These are phyloP conservation scores for Metschnikowia henanensis DNA, from an alignment of 805 yeast species.

Conservation along the genomic window DNA sequence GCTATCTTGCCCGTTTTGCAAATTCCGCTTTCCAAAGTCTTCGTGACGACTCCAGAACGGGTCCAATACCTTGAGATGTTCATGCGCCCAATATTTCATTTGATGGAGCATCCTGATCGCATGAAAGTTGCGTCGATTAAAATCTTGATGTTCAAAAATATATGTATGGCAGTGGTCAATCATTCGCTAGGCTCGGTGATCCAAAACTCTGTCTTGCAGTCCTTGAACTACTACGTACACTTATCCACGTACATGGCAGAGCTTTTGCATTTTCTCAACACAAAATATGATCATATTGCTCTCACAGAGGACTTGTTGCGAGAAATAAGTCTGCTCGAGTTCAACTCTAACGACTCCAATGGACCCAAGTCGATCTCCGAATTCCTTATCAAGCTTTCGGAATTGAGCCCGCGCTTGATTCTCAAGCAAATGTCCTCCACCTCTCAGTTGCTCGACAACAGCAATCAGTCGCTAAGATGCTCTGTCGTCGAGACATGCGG, in stretches of 20 bases:
- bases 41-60: constrained; percentile 80
- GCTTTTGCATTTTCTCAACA: constrained; percentile 58
- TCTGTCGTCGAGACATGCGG: constrained; percentile 93
- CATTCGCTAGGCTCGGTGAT: constrained; percentile 76
- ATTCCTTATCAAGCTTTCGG: constrained; percentile 73
- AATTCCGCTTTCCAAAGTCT: constrained; percentile 53
- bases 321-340: constrained; percentile 73
- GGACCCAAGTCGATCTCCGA: constrained; percentile 85
- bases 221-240: constrained; percentile 80
- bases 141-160: constrained; percentile 56
- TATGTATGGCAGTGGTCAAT: constrained; percentile 71
- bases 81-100: constrained; percentile 68
- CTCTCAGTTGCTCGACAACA: constrained; percentile 70
- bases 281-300: constrained; percentile 64
- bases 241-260: constrained; percentile 78
- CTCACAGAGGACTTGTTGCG: constrained; percentile 78
- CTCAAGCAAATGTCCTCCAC: constrained; percentile 74
- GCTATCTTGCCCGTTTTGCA: constrained; percentile 48
- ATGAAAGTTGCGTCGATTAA: constrained; percentile 58
- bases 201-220: constrained; percentile 73
- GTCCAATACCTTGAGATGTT: constrained; percentile 70
- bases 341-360: constrained; percentile 76
- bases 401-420: constrained; percentile 66
- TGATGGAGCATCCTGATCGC: constrained; percentile 75
- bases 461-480: constrained; percentile 78